Evolutionary conservation across 2,329 filamentous ascomycete species (phyloP), one percentile per base, ranked within the genome.

Genomic region (Colletotrichum kahawae): DNA sequence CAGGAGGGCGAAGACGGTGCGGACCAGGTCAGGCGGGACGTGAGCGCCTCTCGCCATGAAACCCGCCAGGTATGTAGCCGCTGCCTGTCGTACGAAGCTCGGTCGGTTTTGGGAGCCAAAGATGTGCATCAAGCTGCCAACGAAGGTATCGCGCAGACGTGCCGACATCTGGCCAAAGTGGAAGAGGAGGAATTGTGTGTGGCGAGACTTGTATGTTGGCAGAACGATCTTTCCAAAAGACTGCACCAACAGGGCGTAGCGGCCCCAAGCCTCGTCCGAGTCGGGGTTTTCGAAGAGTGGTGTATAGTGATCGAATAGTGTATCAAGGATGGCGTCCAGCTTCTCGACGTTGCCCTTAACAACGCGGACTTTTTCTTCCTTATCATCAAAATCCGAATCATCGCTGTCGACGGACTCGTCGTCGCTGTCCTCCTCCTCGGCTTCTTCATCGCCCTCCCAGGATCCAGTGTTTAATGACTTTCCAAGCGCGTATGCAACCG

Each of bases 181-280:
- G 85, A 99, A 99, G 66, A 98, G 90, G 63, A 99, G 91, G 80
- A 98, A 99, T 81, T 99, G 97, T 0, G 95, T 95, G 83, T 98
- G 96, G 38, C 97, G 93, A 29, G 95, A 98, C 78, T 95, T 95
- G 82, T 97, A 95, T 16, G 95, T 97, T 5, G 96, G 95, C 34
- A 99, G 90, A 74, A 99, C 95, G 80, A 95, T 95, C 81, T 92
- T 94, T 76, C 93, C 91, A 81, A 99, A 99, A 82, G 98, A 95
- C 64, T 93, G 91, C 33, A 98, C 89, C 51, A 99, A 89, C 70
- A 95, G 92, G 68, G 95, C 93, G 79, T 98, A 95, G 65, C 92
- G 92, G 71, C 93, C 92, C 77, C 94, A 91, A 56, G 94, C 93
- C 71, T 92, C 88, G 63, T 93, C 90, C 14, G 92, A 91, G 48